Conservation (phyloP, 1,284 basidiomycete species). For the Tranzscheliella williamsii region DNA sequence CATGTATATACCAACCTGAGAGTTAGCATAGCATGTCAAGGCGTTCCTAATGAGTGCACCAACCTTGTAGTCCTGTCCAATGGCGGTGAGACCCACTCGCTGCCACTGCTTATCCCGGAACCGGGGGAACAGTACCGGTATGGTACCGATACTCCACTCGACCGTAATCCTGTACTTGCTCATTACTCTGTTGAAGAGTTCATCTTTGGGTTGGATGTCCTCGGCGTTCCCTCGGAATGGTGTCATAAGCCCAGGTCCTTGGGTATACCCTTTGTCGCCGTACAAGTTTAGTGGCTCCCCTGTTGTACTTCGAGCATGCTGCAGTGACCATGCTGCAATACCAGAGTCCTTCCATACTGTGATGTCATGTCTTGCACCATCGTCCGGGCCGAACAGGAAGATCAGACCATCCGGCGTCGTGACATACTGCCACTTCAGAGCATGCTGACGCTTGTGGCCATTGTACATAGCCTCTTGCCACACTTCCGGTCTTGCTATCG, state of each 20-base stretch:
- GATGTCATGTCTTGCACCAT: background rate
- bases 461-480: conserved; percentile 2
- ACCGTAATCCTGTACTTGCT: background rate
- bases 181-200: background rate
- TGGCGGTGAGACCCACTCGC: background rate
- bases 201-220: background rate
- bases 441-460: conserved; percentile 3
- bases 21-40: background rate
- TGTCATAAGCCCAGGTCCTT: background rate
- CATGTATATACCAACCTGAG: background rate
- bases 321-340: background rate
- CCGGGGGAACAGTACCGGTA: background rate
- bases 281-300: background rate
- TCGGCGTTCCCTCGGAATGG: background rate
- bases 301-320: background rate
- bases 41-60: background rate
- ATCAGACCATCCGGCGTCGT: conserved; percentile 1
- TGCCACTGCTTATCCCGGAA: background rate
- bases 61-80: background rate
- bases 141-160: background rate
- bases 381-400: background rate
- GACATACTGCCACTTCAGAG: conserved; percentile 4
- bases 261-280: background rate
- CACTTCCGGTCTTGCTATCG: conserved; percentile 1
- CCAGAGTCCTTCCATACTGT: background rate